Evolutionary conservation across 768 basidiomycete species (phyloP).

Genomic region (Psilocybe subaeruginosa): DNA sequence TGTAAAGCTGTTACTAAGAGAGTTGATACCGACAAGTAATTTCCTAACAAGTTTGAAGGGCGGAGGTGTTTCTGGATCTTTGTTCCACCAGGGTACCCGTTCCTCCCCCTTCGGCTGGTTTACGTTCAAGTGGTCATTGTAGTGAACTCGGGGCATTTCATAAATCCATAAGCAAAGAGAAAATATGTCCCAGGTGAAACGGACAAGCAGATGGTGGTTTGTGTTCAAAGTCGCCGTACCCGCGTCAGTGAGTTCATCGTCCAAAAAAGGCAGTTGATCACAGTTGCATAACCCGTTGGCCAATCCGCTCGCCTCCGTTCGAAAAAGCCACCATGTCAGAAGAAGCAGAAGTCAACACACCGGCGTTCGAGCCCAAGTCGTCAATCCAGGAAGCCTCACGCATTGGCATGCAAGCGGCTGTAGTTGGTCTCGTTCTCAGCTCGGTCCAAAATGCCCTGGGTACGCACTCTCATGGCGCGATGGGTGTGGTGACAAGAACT

Average conservation of each 20-base stretch:
- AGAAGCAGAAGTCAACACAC: conserved; percentile 12
- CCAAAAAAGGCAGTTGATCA: conserved; percentile 35
- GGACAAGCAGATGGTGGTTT: neutral
- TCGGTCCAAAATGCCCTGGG: conserved; percentile 78
- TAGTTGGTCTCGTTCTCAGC: conserved; percentile 70
- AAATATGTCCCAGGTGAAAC: neutral
- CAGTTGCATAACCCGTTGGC: conserved; percentile 24
- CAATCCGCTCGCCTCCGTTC: conserved; percentile 32
- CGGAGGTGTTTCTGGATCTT: conserved; percentile 29
- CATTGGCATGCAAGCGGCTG: conserved; percentile 65
- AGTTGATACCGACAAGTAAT: conserved; percentile 42
- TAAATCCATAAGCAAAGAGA: neutral
- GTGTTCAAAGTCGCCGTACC: neutral
- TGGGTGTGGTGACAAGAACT: conserved; percentile 85
- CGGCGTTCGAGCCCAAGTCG: conserved; percentile 51
- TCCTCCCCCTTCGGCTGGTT: conserved; percentile 9
- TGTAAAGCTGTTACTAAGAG: neutral
- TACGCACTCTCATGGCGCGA: conserved; percentile 75
- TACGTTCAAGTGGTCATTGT: neutral
- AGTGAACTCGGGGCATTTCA: neutral
- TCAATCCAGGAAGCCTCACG: conserved; percentile 57
- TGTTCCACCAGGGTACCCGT: conserved; percentile 37
- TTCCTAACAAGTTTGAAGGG: conserved; percentile 47
- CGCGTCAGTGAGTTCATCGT: conserved; percentile 14
- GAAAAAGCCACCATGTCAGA: conserved; percentile 38